Evolutionary conservation across 2,329 filamentous ascomycete species (phyloP), one percentile per base, ranked within the genome.

Genomic region (Penicillium sp.): DNA sequence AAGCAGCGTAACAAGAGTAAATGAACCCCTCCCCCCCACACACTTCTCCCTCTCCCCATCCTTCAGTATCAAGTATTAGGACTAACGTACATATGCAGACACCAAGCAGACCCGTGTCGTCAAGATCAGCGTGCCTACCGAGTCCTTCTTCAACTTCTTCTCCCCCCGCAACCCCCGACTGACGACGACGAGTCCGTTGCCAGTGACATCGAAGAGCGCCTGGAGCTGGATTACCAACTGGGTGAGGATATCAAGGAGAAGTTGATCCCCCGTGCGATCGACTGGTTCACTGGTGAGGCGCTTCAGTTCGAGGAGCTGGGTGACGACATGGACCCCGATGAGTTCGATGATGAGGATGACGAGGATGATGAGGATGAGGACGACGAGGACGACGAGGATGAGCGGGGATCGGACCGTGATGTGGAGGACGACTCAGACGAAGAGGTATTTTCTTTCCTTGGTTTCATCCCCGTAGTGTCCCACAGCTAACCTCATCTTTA

Each of bases 201-300:
- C 53, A 89, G 88, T 49, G 94, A 99, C 73, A 96, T 99, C 50
- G 94, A 99, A 81, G 92, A 96, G 78, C 92, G 94, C 62, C 85
- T 99, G 54, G 94, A 99, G 81, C 87, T 99, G 50, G 94, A 99
- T 79, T 99, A 66, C 77, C 93, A 97, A 79, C 87, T 99, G 43
- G 94, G 94, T 64, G 94, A 99, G 81, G 94, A 99, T 73, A 97
- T 99, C 80, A 99, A 99, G 82, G 94, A 99, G 85, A 99, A 99
- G 82, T 85, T 99, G 63, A 99, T 99, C 67, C 94, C 94, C 62
- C 92, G 93, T 66, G 94, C 95, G 55, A 94, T 99, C 69, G 94
- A 99, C 79, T 99, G 94, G 94, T 99, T 99, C 77, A 99, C 94
- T 51, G 94, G 94, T 55, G 94, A 99, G 80, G 94, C 94, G 65